Conservation (phyloP, 768 basidiomycete species). For the Daedaleopsis sinensis region DNA sequence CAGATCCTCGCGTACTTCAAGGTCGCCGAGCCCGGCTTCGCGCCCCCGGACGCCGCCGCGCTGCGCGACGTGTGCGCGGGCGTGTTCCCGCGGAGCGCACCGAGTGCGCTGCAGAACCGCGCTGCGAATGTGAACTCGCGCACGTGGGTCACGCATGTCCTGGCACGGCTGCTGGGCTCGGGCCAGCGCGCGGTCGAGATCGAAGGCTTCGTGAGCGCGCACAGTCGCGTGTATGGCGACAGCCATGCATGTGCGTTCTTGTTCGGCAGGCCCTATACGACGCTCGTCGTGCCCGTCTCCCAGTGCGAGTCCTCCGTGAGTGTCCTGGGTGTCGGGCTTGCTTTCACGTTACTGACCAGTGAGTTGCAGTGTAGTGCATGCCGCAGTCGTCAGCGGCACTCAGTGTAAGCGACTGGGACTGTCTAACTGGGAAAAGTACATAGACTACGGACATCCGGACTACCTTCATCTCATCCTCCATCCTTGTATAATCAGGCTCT, state of each 20-base stretch:
- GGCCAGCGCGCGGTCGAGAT: conserved; percentile 8
- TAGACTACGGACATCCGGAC: neutral
- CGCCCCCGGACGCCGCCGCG: neutral
- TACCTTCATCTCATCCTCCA: neutral
- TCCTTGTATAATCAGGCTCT: neutral
- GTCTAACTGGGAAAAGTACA: neutral
- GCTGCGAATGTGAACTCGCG: conserved; percentile 5
- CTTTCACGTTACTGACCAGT: neutral
- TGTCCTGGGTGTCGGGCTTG: neutral
- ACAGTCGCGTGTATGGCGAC: conserved; percentile 6
- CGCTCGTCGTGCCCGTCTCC: neutral
- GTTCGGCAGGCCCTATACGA: neutral
- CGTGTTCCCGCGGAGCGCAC: conserved; percentile 1
- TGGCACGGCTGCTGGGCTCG: neutral
- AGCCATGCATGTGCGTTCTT: conserved; percentile 1
- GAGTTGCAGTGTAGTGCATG: neutral
- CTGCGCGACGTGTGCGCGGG: conserved; percentile 1
- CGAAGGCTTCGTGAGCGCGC: conserved; percentile 1
- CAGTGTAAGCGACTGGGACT: neutral
- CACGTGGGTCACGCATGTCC: conserved; percentile 9
- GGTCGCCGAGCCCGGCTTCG: neutral
- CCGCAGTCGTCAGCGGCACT: neutral
- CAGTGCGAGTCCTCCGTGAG: neutral
- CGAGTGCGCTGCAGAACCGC: conserved; percentile 7
- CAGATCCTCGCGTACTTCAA: conserved; percentile 16